Evolutionary conservation across 768 basidiomycete genomes (phyloP), one percentile per base, ranked within the genome.

Genomic region (Rubroboletus pulcherrimus): DNA sequence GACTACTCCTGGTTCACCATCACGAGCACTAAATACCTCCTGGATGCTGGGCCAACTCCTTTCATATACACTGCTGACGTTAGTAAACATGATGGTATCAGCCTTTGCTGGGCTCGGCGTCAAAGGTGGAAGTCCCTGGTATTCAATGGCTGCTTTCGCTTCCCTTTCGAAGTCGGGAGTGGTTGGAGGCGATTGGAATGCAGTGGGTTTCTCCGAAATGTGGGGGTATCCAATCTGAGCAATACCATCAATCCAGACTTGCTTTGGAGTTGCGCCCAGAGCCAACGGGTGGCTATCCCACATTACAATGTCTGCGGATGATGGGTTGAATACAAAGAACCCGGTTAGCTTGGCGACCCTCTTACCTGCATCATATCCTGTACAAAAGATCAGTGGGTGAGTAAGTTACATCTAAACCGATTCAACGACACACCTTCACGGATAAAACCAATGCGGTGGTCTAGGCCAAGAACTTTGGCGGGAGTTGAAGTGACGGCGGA

Each of bases 191-290:
- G 57, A 51, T 61, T 93, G 89, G 57, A 81, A 69, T 7, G 68
- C 53, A 1, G 58, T 45, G 0, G 87, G 82, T 65, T 95, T 93
- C 48, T 71, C 45, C 38, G 77, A 66, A 17, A 79, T 67, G 59
- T 76, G 66, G 3, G 85, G 78, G 3, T 71, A 64, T 43, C 74
- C 63, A 2, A 87, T 62, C 63, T 95, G 92, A 0, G 87, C 66
- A 47, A 93, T 86, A 4, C 92, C 93, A 63, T 95, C 92, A 56
- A 93, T 90, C 72, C 80, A 91, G 9, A 91, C 89, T 73, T 93
- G 90, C 48, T 78, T 77, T 5, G 91, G 91, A 0, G 89, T 85
- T 21, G 90, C 89, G 21, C 89, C 89, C 11, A 93, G 75, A 1
- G 82, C 75, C 15, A 94, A 77, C 1, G 91, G 91, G 69, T 91